Base-by-base conservation (phyloP, 1,139 yeast species). In the Petasospora rhodanensis region DNA sequence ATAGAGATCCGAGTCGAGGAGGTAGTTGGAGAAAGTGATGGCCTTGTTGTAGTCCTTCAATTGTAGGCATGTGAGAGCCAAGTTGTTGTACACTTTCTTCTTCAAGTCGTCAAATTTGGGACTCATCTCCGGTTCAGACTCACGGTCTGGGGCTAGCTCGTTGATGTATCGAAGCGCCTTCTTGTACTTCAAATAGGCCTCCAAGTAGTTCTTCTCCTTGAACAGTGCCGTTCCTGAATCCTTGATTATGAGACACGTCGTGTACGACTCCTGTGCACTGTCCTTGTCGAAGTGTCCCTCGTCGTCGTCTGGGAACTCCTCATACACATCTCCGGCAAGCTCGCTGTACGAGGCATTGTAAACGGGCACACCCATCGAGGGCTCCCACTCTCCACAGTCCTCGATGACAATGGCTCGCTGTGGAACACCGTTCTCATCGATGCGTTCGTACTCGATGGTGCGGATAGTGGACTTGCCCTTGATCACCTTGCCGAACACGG, bases 401-500 rank as follows among this genome's bases (percentile, higher is more conserved):
- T 55, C 61, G 18, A 86, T 77, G 2, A 62, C 49, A 0, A 82
- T 72, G 10, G 66, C 58, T 15, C 64, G 61, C 3, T 54, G 56
- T 5, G 68, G 66, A 14, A 64, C 59, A 31, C 71, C 65, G 1
- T 64, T 62, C 5, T 54, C 47, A 39, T 68, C 62, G 4, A 76
- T 72, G 3, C 54, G 49, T 1, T 64, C 68, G 28, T 67, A 62
- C 50, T 82, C 93, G 19, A 81, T 61, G 22, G 75, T 76, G 45
- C 89, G 64, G 0, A 85, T 66, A 3, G 83, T 78, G 1, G 87
- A 76, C 54, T 82, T 79, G 1, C 95, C 95, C 35, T 69, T 64
- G 7, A 68, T 43, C 1, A 72, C 70, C 38, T 58, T 66, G 1
- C 96, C 96, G 59, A 87, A 81, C 1, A 85, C 77, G 0, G 91